Evolutionary conservation across 2,329 filamentous ascomycete species (phyloP).

Genomic region (Tolypocladium cylindrosporum): DNA sequence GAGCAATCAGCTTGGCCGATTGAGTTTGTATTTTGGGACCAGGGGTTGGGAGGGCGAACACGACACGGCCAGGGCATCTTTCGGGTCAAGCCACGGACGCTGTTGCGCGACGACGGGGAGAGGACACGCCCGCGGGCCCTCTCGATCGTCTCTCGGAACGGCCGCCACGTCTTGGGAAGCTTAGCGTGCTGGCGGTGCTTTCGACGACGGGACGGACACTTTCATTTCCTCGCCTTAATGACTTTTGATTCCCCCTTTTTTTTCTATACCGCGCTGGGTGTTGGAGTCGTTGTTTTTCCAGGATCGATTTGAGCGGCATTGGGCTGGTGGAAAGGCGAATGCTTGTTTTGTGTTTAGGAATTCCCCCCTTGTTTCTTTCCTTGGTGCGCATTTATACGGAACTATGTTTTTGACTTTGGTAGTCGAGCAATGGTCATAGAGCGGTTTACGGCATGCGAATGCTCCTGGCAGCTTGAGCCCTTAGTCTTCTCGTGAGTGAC

Average conservation of each 20-base stretch:
- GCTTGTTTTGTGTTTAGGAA: neutral
- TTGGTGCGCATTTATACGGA: neutral
- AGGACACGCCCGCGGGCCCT: neutral
- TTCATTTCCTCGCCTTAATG: neutral
- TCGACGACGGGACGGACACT: neutral
- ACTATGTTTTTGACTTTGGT: neutral
- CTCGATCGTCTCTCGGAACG: neutral
- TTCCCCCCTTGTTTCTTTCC: neutral
- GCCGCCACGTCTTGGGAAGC: neutral
- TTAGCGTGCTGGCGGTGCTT: neutral
- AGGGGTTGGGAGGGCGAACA: constrained; percentile 1
- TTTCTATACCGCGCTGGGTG: neutral
- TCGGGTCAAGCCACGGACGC: neutral
- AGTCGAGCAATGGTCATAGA: neutral
- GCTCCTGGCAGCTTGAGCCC: neutral
- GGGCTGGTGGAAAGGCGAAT: constrained; percentile 2
- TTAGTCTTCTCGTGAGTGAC: neutral
- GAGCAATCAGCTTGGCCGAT: constrained; percentile 1
- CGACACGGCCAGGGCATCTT: constrained; percentile 2
- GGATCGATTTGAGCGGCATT: constrained; percentile 1
- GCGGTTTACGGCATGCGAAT: neutral
- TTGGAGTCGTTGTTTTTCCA: neutral
- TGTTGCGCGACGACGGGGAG: neutral
- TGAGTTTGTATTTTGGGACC: constrained; percentile 5
- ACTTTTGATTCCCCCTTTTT: constrained; percentile 4